These are phyloP conservation scores for Candida multigemmis DNA, from an alignment of 805 yeast genomes.

Conservation along the genomic window DNA sequence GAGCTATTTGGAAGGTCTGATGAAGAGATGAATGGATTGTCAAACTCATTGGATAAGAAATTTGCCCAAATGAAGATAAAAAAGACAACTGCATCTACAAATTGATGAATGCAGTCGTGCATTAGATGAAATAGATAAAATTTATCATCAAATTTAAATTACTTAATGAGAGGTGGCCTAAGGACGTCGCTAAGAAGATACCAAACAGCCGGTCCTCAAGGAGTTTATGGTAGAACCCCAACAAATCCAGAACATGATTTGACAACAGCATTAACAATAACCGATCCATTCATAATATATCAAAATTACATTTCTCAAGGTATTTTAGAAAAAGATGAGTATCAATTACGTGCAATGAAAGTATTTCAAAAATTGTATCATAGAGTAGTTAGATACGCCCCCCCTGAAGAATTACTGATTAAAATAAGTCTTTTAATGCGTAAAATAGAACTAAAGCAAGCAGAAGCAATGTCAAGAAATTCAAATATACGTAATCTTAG, in stretches of 20 bases:
- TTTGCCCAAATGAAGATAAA: conserved; percentile 27
- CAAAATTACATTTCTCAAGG: conserved; percentile 45
- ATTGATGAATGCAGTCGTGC: no score
- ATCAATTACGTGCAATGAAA: conserved; percentile 54
- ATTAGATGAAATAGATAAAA: no score
- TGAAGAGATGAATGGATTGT: conserved; percentile 39
- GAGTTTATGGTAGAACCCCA: conserved; percentile 30
- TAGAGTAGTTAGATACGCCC: conserved; percentile 50
- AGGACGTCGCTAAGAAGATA: no score
- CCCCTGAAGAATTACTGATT: conserved; percentile 39
- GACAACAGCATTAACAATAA: conserved; percentile 26
- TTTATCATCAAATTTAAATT: no score
- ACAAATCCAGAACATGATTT: neutral
- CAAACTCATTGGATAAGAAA: conserved; percentile 29
- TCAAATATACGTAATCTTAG: conserved; percentile 7
- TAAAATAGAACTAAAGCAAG: conserved; percentile 24
- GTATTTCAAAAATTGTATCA: conserved; percentile 54
- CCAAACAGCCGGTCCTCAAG: conserved; percentile 31
- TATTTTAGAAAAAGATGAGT: conserved; percentile 41
- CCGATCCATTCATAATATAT: conserved; percentile 58
- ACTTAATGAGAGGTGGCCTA: no score
- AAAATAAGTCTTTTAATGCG: conserved; percentile 30
- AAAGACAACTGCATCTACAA: conserved; percentile 1
- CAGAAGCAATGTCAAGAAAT: conserved; percentile 9
- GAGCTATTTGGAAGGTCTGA: conserved; percentile 73